Evolutionary conservation across 257 asterid species (phyloP).

Genomic region (Nicotiana attenuata): DNA sequence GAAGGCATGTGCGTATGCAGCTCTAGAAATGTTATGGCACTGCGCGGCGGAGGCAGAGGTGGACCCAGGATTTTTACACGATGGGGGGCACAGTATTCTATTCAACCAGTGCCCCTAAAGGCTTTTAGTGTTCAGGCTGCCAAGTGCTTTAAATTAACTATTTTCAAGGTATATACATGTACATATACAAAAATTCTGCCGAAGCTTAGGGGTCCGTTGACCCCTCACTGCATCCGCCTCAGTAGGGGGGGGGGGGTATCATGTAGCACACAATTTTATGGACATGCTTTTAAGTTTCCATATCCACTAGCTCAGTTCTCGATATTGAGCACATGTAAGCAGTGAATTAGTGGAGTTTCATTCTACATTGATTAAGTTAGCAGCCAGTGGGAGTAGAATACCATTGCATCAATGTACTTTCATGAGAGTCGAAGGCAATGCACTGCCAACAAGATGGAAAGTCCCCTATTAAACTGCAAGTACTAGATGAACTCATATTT

Average conservation of each 20-base stretch:
- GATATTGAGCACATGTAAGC: not conserved
- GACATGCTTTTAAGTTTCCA: not conserved
- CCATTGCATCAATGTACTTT: not conserved
- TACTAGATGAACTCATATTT: not conserved
- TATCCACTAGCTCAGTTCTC: not conserved
- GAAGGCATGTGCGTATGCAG: not conserved
- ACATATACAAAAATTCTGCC: too few relatives aligned
- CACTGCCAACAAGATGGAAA: not conserved
- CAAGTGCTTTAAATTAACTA: too few relatives aligned
- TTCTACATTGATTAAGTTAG: not conserved
- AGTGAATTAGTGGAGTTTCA: not conserved
- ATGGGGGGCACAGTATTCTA: too few relatives aligned
- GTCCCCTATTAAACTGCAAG: not conserved
- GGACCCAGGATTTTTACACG: too few relatives aligned
- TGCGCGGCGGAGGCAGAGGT: too few relatives aligned
- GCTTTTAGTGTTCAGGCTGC: too few relatives aligned
- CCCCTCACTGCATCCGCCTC: too few relatives aligned
- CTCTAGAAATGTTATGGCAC: not conserved
- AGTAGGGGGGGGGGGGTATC: not conserved
- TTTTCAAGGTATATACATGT: too few relatives aligned
- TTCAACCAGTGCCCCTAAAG: too few relatives aligned
- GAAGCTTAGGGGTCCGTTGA: too few relatives aligned
- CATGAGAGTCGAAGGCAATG: not conserved
- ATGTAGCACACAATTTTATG: not conserved
- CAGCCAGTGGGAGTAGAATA: not conserved